A percentile compares a stretch with the other conserved stretches of the same genome.
Evolutionary conservation across 179 eudicot species (phyloP).

Genomic region (Gypsophila paniculata): DNA sequence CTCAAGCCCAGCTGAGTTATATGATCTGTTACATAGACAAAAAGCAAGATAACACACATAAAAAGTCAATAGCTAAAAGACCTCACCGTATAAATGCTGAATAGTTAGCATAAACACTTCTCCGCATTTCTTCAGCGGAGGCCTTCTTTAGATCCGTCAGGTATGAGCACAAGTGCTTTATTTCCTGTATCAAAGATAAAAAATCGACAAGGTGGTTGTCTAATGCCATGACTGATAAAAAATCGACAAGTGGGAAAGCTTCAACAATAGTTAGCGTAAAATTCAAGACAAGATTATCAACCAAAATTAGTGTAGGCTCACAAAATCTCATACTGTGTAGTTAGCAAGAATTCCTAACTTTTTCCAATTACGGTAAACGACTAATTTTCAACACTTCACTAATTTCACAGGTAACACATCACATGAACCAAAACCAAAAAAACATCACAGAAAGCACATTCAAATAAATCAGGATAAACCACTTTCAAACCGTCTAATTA

Average conservation of each 20-base stretch:
- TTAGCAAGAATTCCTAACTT: not conserved
- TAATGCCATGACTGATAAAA: not conserved
- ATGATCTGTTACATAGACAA: not conserved
- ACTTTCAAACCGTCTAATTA: slow-evolving; percentile 5
- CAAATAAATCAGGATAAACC: not conserved
- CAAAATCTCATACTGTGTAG: not conserved
- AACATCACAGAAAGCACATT: not conserved
- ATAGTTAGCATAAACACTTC: slow-evolving; percentile 94
- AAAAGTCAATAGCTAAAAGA: not conserved
- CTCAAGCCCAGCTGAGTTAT: not conserved
- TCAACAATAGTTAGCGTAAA: too few relatives aligned
- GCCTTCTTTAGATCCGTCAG: slow-evolving; percentile 82
- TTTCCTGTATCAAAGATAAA: slow-evolving; percentile 50
- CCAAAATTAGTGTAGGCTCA: not conserved
- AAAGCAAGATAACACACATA: not conserved
- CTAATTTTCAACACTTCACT: not conserved
- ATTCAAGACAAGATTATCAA: not conserved
- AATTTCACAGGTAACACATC: not conserved
- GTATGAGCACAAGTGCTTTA: slow-evolving; percentile 67
- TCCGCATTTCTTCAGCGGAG: slow-evolving; percentile 96
- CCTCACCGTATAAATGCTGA: slow-evolving; percentile 90
- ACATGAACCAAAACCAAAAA: not conserved
- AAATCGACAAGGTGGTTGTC: not conserved
- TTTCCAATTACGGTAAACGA: slow-evolving; percentile 4
- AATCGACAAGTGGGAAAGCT: not conserved